Evolutionary conservation across 2,329 filamentous ascomycete genomes (phyloP).

Genomic region (Neopestalotiopsis sp.): DNA sequence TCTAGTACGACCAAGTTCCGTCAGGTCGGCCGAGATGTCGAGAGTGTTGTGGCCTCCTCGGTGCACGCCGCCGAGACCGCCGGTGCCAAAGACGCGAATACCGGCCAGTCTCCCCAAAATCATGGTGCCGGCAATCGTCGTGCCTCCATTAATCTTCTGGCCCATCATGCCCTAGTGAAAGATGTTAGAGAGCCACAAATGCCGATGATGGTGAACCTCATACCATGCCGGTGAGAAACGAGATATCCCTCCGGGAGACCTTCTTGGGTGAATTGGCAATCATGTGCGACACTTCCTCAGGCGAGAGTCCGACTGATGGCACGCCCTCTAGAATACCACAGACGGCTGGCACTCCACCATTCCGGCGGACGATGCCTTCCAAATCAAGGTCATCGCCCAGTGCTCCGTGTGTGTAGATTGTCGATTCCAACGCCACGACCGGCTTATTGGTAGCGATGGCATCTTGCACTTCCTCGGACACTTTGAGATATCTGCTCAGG

Average conservation of each 20-base stretch:
- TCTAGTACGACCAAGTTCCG: conserved; percentile 87
- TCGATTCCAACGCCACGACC: conserved; percentile 91
- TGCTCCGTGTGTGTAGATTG: conserved; percentile 95
- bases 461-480: conserved; percentile 83
- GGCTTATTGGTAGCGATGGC: conserved; percentile 78
- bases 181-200: conserved; percentile 14
- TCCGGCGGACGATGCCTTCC: conserved; percentile 78
- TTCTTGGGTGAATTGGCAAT: conserved; percentile 77
- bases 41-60: conserved; percentile 84
- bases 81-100: conserved; percentile 92
- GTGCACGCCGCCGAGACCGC: conserved; percentile 93
- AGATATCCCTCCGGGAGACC: conserved; percentile 85
- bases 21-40: conserved; percentile 95
- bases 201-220: conserved; percentile 32
- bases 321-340: conserved; percentile 87
- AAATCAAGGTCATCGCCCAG: conserved; percentile 76
- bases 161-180: conserved; percentile 64
- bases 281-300: conserved; percentile 76
- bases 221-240: conserved; percentile 80
- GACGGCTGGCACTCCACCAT: conserved; percentile 88
- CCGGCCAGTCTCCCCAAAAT: conserved; percentile 84
- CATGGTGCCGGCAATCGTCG: conserved; percentile 94
- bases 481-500: conserved; percentile 60
- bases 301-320: conserved; percentile 77
- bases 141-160: conserved; percentile 80